These are phyloP conservation scores for Nemania sp. DNA, from an alignment of 2,329 filamentous ascomycete species.

Conservation along the genomic window DNA sequence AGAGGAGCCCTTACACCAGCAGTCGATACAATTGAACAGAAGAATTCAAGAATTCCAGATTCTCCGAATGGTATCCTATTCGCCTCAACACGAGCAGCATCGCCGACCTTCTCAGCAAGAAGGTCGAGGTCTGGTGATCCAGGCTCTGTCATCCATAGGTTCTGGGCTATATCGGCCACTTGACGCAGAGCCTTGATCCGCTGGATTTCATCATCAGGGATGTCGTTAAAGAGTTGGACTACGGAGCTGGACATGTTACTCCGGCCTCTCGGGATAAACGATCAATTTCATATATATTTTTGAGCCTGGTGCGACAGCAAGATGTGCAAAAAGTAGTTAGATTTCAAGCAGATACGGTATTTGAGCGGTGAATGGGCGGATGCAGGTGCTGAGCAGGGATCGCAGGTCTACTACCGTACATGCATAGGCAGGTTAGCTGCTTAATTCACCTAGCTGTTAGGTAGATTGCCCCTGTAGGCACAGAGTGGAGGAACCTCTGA, in stretches of 20 bases:
- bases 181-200: conserved; percentile 37
- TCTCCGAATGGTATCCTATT: conserved; percentile 62
- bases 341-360: too few species aligned
- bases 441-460: too few species aligned
- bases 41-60: conserved; percentile 61
- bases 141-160: conserved; percentile 44
- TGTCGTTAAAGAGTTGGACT: conserved; percentile 28
- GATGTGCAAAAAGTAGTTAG: background rate
- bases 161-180: conserved; percentile 45
- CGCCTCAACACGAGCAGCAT: conserved; percentile 58
- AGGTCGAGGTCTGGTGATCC: conserved; percentile 47
- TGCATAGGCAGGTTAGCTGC: too few species aligned
- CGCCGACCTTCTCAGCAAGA: conserved; percentile 56
- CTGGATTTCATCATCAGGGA: conserved; percentile 26
- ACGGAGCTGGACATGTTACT: conserved; percentile 31
- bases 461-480: too few species aligned
- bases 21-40: conserved; percentile 50
- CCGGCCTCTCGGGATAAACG: conserved; percentile 12
- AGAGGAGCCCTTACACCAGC: conserved; percentile 47
- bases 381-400: too few species aligned
- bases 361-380: too few species aligned
- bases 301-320: background rate
- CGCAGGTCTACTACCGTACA: too few species aligned
- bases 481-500: too few species aligned
- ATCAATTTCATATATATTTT: conserved; percentile 15